These are phyloP conservation scores for Cercospora beticola DNA, from an alignment of 2,329 filamentous ascomycete genomes.

Conservation along the genomic window DNA sequence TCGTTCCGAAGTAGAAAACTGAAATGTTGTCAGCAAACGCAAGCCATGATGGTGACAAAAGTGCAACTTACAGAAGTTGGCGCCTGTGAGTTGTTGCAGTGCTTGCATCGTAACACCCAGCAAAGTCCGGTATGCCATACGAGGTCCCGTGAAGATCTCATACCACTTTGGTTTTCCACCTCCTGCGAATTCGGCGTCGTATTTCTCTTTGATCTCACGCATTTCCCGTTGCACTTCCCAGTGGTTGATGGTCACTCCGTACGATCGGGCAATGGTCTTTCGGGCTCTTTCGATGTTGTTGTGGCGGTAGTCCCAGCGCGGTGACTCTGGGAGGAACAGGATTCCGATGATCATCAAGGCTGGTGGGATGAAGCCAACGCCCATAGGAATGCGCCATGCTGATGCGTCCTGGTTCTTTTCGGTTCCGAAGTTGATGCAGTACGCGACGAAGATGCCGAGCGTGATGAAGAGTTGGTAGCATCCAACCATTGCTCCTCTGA, in stretches of 20 bases:
- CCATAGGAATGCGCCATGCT: slow-evolving; percentile 65
- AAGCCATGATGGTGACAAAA: neutral
- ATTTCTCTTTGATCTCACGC: slow-evolving; percentile 56
- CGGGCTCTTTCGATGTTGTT: slow-evolving; percentile 54
- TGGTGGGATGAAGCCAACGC: slow-evolving; percentile 58
- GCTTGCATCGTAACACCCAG: slow-evolving; percentile 64
- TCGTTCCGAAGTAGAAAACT: slow-evolving; percentile 58
- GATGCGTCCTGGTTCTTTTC: slow-evolving; percentile 48
- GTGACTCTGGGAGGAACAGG: slow-evolving; percentile 56
- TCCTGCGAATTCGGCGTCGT: slow-evolving; percentile 53
- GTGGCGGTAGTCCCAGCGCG: slow-evolving; percentile 59
- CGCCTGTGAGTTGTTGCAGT: slow-evolving; percentile 67
- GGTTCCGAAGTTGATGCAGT: slow-evolving; percentile 61
- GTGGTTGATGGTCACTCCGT: slow-evolving; percentile 58
- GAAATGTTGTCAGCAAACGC: slow-evolving; percentile 42
- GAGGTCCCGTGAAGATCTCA: slow-evolving; percentile 64
- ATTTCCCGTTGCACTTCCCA: slow-evolving; percentile 55
- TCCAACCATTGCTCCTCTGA: slow-evolving; percentile 63
- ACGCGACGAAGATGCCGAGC: slow-evolving; percentile 58
- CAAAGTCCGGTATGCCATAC: slow-evolving; percentile 64
- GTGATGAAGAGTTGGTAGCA: slow-evolving; percentile 70
- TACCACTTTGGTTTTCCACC: slow-evolving; percentile 59
- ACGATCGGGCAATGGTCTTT: slow-evolving; percentile 54
- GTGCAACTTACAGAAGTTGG: slow-evolving; percentile 51
- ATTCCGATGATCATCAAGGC: slow-evolving; percentile 56